Percentiles rank a stretch among this genome's conserved stretches.
phyloP scores from a whole-genome alignment of 352 stramenopile genomes.

The Achlya hypogyna region DNA sequence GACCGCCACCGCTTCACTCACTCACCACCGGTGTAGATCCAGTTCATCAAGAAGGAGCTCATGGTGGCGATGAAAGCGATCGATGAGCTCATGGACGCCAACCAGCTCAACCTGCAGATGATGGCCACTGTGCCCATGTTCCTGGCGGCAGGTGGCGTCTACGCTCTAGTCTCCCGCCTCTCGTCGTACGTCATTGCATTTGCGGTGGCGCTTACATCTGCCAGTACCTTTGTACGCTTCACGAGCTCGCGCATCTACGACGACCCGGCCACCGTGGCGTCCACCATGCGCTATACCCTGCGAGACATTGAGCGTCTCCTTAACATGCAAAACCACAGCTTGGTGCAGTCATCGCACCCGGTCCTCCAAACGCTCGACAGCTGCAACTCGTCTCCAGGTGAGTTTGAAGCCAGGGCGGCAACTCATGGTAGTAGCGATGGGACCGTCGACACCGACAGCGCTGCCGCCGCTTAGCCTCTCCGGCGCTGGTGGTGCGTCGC shows the following conservation, averaged over 20 bases:
- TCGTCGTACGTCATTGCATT: conserved; percentile 41
- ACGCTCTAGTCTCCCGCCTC: conserved; percentile 42
- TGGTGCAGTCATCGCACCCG: not conserved
- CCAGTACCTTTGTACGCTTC: conserved; percentile 32
- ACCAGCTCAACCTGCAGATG: conserved; percentile 81
- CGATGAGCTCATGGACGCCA: conserved; percentile 81
- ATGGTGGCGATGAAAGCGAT: conserved; percentile 83
- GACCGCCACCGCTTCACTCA: not conserved
- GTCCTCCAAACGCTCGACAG: not conserved
- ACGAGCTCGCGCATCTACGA: conserved; percentile 74
- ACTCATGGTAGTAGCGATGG: not conserved
- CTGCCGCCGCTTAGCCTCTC: conserved; percentile 8
- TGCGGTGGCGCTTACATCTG: not conserved
- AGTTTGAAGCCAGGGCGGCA: not conserved
- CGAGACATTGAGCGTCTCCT: conserved; percentile 75
- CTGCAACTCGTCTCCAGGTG: not conserved
- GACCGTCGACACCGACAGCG: not conserved
- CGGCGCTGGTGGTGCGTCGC: conserved; percentile 21
- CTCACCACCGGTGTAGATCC: conserved; percentile 26
- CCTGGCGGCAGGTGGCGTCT: conserved; percentile 60
- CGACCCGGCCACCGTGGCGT: conserved; percentile 59
- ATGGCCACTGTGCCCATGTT: conserved; percentile 80
- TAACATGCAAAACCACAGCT: conserved; percentile 63
- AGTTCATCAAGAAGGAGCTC: conserved; percentile 86
- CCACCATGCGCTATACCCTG: conserved; percentile 68